phyloP scores from a whole-genome alignment of 2,329 filamentous ascomycete species.

The Epichloe typhina region DNA sequence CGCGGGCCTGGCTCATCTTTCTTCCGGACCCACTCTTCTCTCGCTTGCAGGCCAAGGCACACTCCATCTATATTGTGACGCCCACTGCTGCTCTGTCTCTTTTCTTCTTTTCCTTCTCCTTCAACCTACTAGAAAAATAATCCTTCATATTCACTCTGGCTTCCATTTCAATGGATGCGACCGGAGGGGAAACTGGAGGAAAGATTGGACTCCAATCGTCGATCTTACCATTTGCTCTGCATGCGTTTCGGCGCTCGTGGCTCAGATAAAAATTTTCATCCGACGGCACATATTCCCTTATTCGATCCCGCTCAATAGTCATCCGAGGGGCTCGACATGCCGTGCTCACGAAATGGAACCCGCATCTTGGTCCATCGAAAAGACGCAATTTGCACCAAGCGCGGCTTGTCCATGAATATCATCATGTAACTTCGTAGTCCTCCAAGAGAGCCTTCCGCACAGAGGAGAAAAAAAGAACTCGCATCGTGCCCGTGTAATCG shows the following conservation, averaged over 20 bases:
- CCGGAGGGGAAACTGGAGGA: conserved; percentile 63
- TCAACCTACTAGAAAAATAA: conserved; percentile 31
- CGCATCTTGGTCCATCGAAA: too few relatives aligned
- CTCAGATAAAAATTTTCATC: conserved; percentile 22
- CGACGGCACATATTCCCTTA: conserved; percentile 18
- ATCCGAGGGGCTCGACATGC: too few relatives aligned
- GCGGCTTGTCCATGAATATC: too few relatives aligned
- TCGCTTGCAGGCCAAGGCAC: neutral
- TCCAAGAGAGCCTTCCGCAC: too few relatives aligned
- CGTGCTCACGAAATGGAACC: too few relatives aligned
- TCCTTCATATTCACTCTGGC: conserved; percentile 59
- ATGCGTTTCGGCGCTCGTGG: conserved; percentile 19
- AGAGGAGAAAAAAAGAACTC: too few relatives aligned
- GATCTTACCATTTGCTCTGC: conserved; percentile 37
- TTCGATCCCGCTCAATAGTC: too few relatives aligned
- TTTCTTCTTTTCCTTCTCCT: conserved; percentile 15
- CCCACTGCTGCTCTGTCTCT: conserved; percentile 1
- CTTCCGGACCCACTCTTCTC: conserved; percentile 11
- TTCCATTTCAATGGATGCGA: conserved; percentile 38
- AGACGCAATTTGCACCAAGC: too few relatives aligned
- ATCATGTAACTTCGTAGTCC: too few relatives aligned
- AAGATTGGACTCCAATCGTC: conserved; percentile 35
- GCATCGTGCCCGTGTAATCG: too few relatives aligned
- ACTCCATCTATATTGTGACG: neutral
- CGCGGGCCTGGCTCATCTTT: conserved; percentile 12